Conservation (phyloP, 495 filamentous ascomycete genomes). For the Penicillium subrubescens region DNA sequence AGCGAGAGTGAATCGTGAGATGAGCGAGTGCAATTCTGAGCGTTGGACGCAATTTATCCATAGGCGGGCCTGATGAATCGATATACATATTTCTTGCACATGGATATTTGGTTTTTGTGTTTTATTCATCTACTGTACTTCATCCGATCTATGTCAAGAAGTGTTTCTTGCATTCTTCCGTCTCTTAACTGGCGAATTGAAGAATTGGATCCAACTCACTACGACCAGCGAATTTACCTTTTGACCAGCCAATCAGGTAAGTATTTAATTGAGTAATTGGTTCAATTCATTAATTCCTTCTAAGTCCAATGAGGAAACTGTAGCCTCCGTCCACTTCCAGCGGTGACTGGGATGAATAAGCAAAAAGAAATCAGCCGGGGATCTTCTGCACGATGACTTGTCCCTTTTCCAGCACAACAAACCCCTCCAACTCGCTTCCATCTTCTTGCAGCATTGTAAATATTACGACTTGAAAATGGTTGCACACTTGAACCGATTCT, state of each 20-base stretch:
- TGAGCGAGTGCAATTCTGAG: slow-evolving; percentile 6
- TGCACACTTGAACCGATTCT: slow-evolving; percentile 39
- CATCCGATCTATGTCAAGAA: too few species aligned
- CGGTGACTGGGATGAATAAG: slow-evolving; percentile 21
- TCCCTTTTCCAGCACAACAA: background rate
- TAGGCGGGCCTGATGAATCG: slow-evolving; percentile 1
- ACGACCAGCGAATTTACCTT: background rate
- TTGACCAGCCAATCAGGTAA: too few species aligned
- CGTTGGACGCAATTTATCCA: slow-evolving; percentile 14
- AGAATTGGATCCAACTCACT: background rate
- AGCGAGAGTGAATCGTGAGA: background rate
- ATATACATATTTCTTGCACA: slow-evolving; percentile 3
- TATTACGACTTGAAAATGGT: slow-evolving; percentile 12
- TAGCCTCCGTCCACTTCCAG: background rate
- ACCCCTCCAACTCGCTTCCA: background rate
- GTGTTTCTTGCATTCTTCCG: too few species aligned
- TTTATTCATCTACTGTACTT: too few species aligned
- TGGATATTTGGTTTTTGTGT: background rate
- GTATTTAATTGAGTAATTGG: background rate
- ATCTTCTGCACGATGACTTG: background rate
- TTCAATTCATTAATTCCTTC: background rate
- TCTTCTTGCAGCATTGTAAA: background rate
- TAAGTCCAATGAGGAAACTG: slow-evolving; percentile 5
- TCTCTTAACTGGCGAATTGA: background rate
- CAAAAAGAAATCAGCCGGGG: background rate